A percentile compares a stretch with the other conserved stretches of the same genome.
Conservation (phyloP, 768 basidiomycete species). For the Lentinula edodes region DNA sequence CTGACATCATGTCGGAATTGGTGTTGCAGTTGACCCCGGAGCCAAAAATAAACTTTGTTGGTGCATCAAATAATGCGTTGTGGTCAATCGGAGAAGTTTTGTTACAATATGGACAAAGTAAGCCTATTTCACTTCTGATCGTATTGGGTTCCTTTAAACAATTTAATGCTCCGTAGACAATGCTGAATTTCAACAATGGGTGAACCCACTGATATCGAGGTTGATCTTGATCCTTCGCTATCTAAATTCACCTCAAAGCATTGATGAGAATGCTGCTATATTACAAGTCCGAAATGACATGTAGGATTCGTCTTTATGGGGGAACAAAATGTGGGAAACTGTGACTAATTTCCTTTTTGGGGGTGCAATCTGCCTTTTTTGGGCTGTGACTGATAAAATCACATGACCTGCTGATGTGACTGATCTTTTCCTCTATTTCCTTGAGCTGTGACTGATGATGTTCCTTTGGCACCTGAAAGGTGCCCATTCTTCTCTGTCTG, state of each 20-base stretch:
- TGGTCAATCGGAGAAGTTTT: constrained; percentile 99
- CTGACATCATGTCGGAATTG: constrained; percentile 86
- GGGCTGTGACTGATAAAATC: too few relatives aligned
- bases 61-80: constrained; percentile 97
- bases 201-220: constrained; percentile 77
- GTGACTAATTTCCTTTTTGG: too few relatives aligned
- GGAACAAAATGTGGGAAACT: too few relatives aligned
- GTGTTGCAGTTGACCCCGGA: constrained; percentile 88
- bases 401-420: too few relatives aligned
- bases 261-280: constrained; percentile 97
- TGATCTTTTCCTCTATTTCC: too few relatives aligned
- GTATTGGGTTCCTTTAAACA: not conserved
- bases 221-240: constrained; percentile 91
- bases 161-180: constrained; percentile 44
- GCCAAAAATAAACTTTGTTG: constrained; percentile 90
- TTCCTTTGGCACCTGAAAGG: too few relatives aligned
- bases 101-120: constrained; percentile 81
- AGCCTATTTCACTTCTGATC: constrained; percentile 14
- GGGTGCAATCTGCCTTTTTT: too few relatives aligned
- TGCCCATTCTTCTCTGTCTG: too few relatives aligned
- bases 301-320: too few relatives aligned
- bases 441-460: too few relatives aligned
- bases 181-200: constrained; percentile 88
- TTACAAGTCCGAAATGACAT: constrained; percentile 19
- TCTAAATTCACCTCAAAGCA: constrained; percentile 85